Conservation (phyloP, 345 rosid genomes). For the Sisymbrium irio region DNA sequence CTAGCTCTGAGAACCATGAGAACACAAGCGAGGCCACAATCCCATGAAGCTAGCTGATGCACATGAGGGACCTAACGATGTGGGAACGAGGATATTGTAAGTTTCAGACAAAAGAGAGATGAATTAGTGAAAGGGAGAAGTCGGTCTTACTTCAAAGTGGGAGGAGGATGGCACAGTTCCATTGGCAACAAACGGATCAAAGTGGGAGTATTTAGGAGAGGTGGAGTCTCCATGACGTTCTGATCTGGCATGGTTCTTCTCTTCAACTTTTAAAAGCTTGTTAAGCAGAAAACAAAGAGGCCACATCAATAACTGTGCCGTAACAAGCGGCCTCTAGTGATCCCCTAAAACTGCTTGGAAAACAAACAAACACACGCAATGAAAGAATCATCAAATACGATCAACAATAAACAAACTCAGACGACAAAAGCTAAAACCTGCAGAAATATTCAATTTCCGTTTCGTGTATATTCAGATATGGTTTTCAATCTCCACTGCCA, state of each 20-base stretch:
- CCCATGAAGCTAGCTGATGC: slow-evolving; percentile 84
- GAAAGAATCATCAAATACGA: slow-evolving; percentile 1
- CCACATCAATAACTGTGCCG: slow-evolving; percentile 51
- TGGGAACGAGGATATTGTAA: background rate
- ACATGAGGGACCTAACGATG: slow-evolving; percentile 68
- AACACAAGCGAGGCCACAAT: slow-evolving; percentile 94
- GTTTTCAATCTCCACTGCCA: too few relatives aligned
- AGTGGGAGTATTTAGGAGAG: slow-evolving; percentile 26
- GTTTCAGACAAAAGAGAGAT: background rate
- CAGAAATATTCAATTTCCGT: too few relatives aligned
- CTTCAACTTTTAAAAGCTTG: slow-evolving; percentile 58
- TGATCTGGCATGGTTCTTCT: slow-evolving; percentile 33
- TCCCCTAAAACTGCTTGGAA: too few relatives aligned
- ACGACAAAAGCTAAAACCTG: too few relatives aligned
- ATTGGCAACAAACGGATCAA: slow-evolving; percentile 38
- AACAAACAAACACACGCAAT: background rate
- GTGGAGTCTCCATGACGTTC: slow-evolving; percentile 23
- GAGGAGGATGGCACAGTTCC: slow-evolving; percentile 45
- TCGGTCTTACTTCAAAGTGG: slow-evolving; percentile 49
- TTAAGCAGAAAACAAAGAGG: slow-evolving; percentile 55
- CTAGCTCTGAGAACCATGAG: slow-evolving; percentile 73
- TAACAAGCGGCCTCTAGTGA: too few relatives aligned
- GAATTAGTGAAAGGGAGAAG: background rate
- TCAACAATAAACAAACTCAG: too few relatives aligned
- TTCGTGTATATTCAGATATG: too few relatives aligned